Evolutionary conservation across 208 protist genomes (phyloP).

Genomic region (Crithidia thermophila): DNA sequence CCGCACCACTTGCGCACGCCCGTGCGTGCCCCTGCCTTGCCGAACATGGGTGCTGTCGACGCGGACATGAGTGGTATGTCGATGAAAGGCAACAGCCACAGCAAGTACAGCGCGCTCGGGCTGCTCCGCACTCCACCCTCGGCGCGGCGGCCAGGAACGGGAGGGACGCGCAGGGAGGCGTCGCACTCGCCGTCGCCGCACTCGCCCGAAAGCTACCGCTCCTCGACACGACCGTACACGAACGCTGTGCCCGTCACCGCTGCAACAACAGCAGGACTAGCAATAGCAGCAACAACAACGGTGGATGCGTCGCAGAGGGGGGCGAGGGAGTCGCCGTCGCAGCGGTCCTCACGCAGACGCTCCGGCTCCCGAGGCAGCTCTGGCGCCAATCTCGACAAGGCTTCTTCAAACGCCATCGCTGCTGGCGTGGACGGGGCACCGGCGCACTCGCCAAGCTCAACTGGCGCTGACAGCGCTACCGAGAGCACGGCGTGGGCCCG

Average conservation of each 20-base stretch:
- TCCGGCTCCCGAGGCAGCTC: constrained; percentile 30
- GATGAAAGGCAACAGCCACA: constrained; percentile 12
- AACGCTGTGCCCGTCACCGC: background rate
- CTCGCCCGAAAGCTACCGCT: constrained; percentile 26
- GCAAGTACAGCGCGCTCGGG: constrained; percentile 25
- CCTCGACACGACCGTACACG: constrained; percentile 20
- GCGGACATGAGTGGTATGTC: background rate
- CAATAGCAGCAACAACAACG: no score
- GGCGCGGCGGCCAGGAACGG: background rate
- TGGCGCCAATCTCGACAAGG: background rate
- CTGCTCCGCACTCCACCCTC: constrained; percentile 27
- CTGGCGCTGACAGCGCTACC: background rate
- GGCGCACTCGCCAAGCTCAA: background rate
- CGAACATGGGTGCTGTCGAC: constrained; percentile 23
- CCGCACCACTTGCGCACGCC: constrained; percentile 13
- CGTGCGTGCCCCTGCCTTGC: constrained; percentile 21
- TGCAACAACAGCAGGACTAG: no score
- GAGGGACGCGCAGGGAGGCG: background rate
- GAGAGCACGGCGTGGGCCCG: constrained; percentile 21
- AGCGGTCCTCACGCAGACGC: constrained; percentile 13
- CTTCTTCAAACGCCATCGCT: background rate
- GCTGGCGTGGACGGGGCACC: background rate
- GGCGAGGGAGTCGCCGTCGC: constrained; percentile 2
- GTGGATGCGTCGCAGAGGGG: no score
- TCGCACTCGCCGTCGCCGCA: constrained; percentile 14